Conservation (phyloP, 2,329 filamentous ascomycete genomes). For the Fusarium dlaminii region DNA sequence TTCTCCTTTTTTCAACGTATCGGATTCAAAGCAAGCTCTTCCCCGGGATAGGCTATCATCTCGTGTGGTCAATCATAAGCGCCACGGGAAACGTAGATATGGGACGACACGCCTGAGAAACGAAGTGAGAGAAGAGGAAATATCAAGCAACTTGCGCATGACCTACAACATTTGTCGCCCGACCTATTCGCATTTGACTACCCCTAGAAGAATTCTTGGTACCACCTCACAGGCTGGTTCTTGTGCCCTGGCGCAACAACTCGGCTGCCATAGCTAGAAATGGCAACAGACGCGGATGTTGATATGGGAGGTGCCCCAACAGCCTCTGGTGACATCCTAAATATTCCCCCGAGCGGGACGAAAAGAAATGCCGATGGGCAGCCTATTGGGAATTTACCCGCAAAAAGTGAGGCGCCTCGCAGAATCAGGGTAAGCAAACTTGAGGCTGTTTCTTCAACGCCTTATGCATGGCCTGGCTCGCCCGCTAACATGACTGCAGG, state of each 20-base stretch:
- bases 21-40: neutral
- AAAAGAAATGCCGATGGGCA: slow-evolving; percentile 61
- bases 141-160: slow-evolving; percentile 5
- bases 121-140: slow-evolving; percentile 29
- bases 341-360: slow-evolving; percentile 45
- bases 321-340: neutral
- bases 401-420: slow-evolving; percentile 46
- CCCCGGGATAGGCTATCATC: neutral
- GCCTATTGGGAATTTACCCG: slow-evolving; percentile 46
- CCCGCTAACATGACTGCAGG: slow-evolving; percentile 57
- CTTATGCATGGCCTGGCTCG: neutral
- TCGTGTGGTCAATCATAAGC: neutral
- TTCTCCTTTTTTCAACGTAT: neutral
- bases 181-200: neutral
- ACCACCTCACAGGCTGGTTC: neutral
- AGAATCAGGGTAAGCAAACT: slow-evolving; percentile 58
- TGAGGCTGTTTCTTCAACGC: neutral
- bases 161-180: slow-evolving; percentile 7
- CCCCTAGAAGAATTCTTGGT: neutral
- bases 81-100: slow-evolving; percentile 6
- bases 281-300: slow-evolving; percentile 54
- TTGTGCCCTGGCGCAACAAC: neutral
- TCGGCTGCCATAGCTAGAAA: slow-evolving; percentile 33
- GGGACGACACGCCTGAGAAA: slow-evolving; percentile 8
- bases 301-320: slow-evolving; percentile 21